Evolutionary conservation across 208 protist species (phyloP).

Genomic region (Sergeia podlipaevii): DNA sequence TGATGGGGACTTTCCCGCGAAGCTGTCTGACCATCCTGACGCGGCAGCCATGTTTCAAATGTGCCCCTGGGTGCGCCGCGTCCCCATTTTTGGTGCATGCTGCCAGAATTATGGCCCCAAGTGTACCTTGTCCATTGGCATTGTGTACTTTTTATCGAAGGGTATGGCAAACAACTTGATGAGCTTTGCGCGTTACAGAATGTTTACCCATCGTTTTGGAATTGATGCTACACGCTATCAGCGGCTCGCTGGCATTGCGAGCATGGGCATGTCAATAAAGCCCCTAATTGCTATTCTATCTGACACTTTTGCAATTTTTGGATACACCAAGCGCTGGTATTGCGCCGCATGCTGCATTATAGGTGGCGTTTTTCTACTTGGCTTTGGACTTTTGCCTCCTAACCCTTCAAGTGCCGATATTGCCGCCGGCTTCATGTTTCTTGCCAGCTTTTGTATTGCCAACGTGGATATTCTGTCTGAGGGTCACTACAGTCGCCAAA

Average conservation of each 20-base stretch:
- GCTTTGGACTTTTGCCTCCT: constrained; percentile 17
- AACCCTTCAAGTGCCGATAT: constrained; percentile 11
- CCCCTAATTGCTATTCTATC: constrained; percentile 18
- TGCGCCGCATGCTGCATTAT: constrained; percentile 16
- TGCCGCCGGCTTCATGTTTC: constrained; percentile 13
- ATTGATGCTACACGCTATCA: constrained; percentile 21
- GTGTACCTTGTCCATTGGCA: constrained; percentile 13
- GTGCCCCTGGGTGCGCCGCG: constrained; percentile 15
- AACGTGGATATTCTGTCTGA: constrained; percentile 35
- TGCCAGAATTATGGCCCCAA: constrained; percentile 22
- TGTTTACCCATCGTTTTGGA: constrained; percentile 18
- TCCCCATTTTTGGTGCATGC: constrained; percentile 21
- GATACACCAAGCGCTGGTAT: constrained; percentile 43
- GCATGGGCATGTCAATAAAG: constrained; percentile 35
- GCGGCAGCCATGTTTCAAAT: constrained; percentile 12
- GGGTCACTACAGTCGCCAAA: constrained; percentile 42
- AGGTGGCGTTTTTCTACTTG: constrained; percentile 16
- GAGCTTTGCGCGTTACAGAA: constrained; percentile 4
- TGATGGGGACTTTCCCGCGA: neutral
- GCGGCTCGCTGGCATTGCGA: constrained; percentile 14
- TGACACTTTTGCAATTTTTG: constrained; percentile 30
- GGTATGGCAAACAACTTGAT: constrained; percentile 21
- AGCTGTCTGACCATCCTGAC: constrained; percentile 13
- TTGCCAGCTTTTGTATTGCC: constrained; percentile 22
- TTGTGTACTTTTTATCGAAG: constrained; percentile 30